These are phyloP conservation scores for Cryphonectria japonica DNA, from an alignment of 2,329 filamentous ascomycete species.

Conservation along the genomic window DNA sequence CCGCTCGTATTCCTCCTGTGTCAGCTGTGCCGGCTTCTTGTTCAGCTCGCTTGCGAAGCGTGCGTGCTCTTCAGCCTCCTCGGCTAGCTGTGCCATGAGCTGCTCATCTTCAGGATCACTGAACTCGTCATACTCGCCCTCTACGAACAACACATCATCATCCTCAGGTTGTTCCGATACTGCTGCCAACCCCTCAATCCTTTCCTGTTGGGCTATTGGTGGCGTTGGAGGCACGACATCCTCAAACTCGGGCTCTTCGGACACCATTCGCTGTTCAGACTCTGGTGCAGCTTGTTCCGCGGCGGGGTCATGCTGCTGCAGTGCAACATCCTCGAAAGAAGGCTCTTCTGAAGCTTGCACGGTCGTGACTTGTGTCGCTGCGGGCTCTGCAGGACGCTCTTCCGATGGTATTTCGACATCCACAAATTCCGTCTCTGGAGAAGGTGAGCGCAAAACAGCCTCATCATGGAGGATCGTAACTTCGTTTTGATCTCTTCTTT, in stretches of 20 bases:
- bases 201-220: slow-evolving; percentile 31
- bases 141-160: slow-evolving; percentile 31
- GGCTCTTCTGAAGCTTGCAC: slow-evolving; percentile 33
- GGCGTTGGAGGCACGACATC: slow-evolving; percentile 32
- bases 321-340: slow-evolving; percentile 40
- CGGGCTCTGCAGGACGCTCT: slow-evolving; percentile 14
- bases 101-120: slow-evolving; percentile 94
- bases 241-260: slow-evolving; percentile 34
- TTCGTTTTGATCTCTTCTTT: not conserved
- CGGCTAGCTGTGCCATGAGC: slow-evolving; percentile 80
- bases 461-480: too few species aligned
- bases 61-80: slow-evolving; percentile 91
- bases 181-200: slow-evolving; percentile 34
- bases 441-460: slow-evolving; percentile 27
- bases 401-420: slow-evolving; percentile 38
- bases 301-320: slow-evolving; percentile 23
- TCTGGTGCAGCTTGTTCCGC: slow-evolving; percentile 25
- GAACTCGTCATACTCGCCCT: slow-evolving; percentile 71
- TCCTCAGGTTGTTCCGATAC: slow-evolving; percentile 19
- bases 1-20: slow-evolving; percentile 78
- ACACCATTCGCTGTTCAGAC: slow-evolving; percentile 35
- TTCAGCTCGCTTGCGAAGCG: slow-evolving; percentile 90
- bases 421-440: slow-evolving; percentile 42
- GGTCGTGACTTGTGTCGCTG: slow-evolving; percentile 34
- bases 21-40: slow-evolving; percentile 70